These are phyloP conservation scores for Pelargonium cotyledonis DNA, from an alignment of 441 rosid genomes.

Conservation along the genomic window DNA sequence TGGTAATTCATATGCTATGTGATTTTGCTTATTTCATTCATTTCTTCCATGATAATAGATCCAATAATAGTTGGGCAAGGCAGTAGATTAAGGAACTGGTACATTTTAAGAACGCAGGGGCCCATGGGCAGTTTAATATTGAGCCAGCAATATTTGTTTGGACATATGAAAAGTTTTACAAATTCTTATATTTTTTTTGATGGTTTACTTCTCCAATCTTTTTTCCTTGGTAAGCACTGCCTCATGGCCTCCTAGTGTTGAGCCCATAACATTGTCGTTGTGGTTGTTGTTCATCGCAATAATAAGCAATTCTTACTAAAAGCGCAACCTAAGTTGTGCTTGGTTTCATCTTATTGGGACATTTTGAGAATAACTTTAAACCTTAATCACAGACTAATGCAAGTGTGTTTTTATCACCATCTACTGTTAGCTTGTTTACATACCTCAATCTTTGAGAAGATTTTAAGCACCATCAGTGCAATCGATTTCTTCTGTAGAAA, in stretches of 20 bases:
- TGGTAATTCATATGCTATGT: too few relatives aligned
- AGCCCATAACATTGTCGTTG: background rate
- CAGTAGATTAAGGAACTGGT: background rate
- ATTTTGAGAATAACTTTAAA: constrained; percentile 1
- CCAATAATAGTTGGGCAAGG: background rate
- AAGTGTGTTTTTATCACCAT: too few relatives aligned
- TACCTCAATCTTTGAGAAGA: too few relatives aligned
- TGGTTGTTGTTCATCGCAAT: too few relatives aligned
- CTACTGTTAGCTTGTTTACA: too few relatives aligned
- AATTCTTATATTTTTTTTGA: background rate
- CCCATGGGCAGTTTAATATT: background rate
- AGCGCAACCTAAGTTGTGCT: background rate
- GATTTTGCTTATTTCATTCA: background rate
- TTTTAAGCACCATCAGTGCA: too few relatives aligned
- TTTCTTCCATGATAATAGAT: background rate
- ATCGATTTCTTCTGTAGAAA: background rate
- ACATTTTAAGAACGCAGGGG: background rate
- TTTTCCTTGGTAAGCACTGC: background rate
- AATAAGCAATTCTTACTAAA: too few relatives aligned
- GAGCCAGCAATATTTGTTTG: background rate
- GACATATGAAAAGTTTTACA: background rate
- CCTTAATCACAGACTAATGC: background rate
- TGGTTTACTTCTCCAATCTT: background rate
- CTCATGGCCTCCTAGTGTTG: background rate
- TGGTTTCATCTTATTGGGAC: background rate